These are phyloP conservation scores for Daldinia sp. DNA, from an alignment of 2,329 filamentous ascomycete species.

Conservation along the genomic window DNA sequence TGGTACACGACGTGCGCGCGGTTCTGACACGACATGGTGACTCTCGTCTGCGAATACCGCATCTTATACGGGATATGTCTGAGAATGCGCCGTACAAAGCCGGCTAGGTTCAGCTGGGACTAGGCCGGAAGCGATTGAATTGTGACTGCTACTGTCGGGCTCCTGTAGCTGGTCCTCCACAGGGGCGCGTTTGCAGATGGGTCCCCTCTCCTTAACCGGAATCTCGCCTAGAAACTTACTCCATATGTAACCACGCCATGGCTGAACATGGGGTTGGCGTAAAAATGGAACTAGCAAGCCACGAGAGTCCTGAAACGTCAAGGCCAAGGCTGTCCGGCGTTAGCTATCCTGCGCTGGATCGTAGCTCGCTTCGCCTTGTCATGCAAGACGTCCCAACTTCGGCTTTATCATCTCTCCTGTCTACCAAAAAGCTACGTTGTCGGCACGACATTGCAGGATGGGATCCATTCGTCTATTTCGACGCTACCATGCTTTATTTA, in stretches of 20 bases:
- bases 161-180: slow-evolving; percentile 1
- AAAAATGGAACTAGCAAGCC: slow-evolving; percentile 11
- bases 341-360: background rate
- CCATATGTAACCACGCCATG: slow-evolving; percentile 9
- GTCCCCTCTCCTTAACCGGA: background rate
- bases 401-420: background rate
- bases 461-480: background rate
- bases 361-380: background rate
- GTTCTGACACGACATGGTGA: background rate
- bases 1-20: background rate
- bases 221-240: background rate
- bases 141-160: slow-evolving; percentile 8
- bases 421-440: background rate
- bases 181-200: background rate
- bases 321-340: slow-evolving; percentile 2
- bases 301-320: background rate
- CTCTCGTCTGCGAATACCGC: slow-evolving; percentile 3
- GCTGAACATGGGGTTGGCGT: background rate
- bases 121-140: background rate
- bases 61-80: slow-evolving; percentile 26
- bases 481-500: background rate
- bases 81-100: slow-evolving; percentile 2
- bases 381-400: background rate
- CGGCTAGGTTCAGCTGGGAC: slow-evolving; percentile 2
- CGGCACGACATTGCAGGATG: background rate